Evolutionary conservation across 1,284 basidiomycete genomes (phyloP).

Genomic region (Ceratobasidium sp.): DNA sequence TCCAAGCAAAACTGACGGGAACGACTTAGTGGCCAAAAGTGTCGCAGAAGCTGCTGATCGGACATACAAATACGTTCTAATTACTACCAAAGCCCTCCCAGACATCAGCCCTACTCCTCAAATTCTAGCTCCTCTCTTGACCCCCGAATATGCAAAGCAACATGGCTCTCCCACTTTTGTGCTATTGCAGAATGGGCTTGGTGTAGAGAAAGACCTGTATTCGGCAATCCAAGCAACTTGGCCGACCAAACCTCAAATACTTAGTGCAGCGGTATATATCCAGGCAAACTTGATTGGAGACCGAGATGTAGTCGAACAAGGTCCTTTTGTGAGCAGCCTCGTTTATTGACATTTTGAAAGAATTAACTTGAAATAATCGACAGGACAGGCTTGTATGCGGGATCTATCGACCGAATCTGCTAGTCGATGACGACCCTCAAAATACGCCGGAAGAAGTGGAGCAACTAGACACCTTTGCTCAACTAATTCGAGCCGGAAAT

Average conservation of each 20-base stretch:
- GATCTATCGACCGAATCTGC: conserved; percentile 58
- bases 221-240: conserved; percentile 53
- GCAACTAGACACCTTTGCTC: conserved; percentile 50
- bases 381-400: conserved; percentile 63
- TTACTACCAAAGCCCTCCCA: conserved; percentile 77
- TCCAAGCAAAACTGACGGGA: conserved; percentile 37
- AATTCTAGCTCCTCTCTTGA: conserved; percentile 66
- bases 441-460: conserved; percentile 50
- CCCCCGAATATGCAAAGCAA: conserved; percentile 56
- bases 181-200: conserved; percentile 78
- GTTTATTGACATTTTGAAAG: background rate
- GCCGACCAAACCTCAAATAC: conserved; percentile 54
- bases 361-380: background rate
- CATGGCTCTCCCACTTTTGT: conserved; percentile 66
- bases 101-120: conserved; percentile 65
- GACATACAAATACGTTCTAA: conserved; percentile 68
- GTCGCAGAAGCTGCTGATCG: conserved; percentile 65
- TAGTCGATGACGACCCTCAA: conserved; percentile 44
- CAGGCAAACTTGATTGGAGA: conserved; percentile 55
- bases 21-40: conserved; percentile 63
- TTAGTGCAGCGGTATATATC: conserved; percentile 63
- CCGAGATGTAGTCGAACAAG: conserved; percentile 60
- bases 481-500: conserved; percentile 59
- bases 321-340: conserved; percentile 53
- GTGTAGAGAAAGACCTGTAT: conserved; percentile 73